These are phyloP conservation scores for Xylaria curta DNA, from an alignment of 495 filamentous ascomycete species.

Conservation along the genomic window DNA sequence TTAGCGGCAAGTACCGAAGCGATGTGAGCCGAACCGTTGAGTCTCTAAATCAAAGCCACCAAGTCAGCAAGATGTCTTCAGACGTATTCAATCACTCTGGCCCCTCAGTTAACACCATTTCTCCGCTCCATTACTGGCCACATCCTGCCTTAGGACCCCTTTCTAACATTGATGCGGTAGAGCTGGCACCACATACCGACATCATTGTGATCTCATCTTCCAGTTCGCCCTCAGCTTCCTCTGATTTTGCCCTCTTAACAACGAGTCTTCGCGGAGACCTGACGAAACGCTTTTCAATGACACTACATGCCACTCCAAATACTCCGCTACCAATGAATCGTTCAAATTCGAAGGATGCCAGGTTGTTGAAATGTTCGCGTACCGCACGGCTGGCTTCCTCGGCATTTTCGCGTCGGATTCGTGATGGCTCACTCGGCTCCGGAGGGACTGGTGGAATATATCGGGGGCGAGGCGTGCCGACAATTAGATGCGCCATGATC, in stretches of 20 bases:
- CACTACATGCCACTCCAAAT: constrained; percentile 2
- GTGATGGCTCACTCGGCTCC: neutral
- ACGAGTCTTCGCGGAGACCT: neutral
- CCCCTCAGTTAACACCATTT: neutral
- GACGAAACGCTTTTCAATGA: neutral
- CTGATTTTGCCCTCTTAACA: constrained; percentile 5
- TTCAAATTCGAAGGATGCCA: neutral
- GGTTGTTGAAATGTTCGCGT: constrained; percentile 15
- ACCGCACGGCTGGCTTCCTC: neutral
- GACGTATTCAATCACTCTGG: neutral
- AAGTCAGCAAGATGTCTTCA: constrained; percentile 8
- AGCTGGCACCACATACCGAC: constrained; percentile 2
- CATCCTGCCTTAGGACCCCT: neutral
- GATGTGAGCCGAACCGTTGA: constrained; percentile 23
- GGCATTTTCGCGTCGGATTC: neutral
- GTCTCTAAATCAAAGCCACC: neutral
- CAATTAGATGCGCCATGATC: neutral
- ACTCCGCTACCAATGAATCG: neutral
- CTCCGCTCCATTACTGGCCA: neutral
- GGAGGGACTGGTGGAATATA: neutral
- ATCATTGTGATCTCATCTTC: neutral
- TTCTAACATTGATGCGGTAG: neutral
- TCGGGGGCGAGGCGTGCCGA: no score
- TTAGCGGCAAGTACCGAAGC: neutral
- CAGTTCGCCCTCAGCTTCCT: neutral